These are phyloP conservation scores for Nepenthes alata DNA, from an alignment of 179 eudicot genomes.

Conservation along the genomic window DNA sequence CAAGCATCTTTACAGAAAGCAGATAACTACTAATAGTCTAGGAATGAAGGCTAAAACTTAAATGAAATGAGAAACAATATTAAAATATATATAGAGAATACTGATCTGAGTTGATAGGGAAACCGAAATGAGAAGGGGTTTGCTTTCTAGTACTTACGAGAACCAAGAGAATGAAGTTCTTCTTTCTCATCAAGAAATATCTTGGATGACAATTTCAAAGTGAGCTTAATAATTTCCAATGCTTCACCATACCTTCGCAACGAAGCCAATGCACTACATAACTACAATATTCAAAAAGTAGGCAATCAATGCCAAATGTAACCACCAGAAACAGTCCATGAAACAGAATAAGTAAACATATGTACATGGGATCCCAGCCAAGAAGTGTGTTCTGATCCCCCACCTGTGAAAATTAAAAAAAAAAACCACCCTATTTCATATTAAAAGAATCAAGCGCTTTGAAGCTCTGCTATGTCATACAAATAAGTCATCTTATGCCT, in stretches of 20 bases:
- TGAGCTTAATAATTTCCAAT: slow-evolving; percentile 49
- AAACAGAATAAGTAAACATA: not conserved
- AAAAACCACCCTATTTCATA: too few species aligned
- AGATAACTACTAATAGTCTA: not conserved
- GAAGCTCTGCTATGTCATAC: too few species aligned
- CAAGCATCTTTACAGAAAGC: slow-evolving; percentile 1
- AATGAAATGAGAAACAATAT: not conserved
- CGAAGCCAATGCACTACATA: slow-evolving; percentile 59
- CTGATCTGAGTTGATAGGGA: not conserved
- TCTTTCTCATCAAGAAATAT: slow-evolving; percentile 57
- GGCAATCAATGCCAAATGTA: not conserved
- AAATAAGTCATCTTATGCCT: too few species aligned
- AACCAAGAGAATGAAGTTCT: slow-evolving; percentile 69
- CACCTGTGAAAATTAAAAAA: too few species aligned
- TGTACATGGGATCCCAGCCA: too few species aligned
- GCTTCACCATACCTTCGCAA: slow-evolving; percentile 68
- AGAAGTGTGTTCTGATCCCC: too few species aligned
- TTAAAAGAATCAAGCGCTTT: too few species aligned
- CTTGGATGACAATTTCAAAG: slow-evolving; percentile 48
- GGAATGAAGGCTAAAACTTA: not conserved
- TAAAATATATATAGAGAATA: not conserved
- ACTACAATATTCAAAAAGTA: slow-evolving; percentile 23
- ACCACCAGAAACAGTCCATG: not conserved
- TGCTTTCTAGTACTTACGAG: slow-evolving; percentile 43
- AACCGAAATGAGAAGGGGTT: not conserved